A percentile compares a stretch with the other conserved stretches of the same genome.
phyloP scores from a whole-genome alignment of 2,329 filamentous ascomycete species.

The Westerdykella ornata region DNA sequence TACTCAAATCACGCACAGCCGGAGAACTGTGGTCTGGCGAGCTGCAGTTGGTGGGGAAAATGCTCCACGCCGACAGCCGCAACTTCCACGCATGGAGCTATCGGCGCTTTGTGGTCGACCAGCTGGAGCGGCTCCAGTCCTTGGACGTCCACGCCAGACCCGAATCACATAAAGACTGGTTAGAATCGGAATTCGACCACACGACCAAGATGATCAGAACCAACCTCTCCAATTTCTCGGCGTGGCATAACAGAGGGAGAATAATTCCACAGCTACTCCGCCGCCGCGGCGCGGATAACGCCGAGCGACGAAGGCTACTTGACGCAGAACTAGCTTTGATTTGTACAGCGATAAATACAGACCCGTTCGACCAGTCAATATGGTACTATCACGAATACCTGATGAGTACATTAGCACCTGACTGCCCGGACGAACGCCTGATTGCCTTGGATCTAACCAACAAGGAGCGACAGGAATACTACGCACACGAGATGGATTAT shows the following conservation, averaged over 20 bases:
- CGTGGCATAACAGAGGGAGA: constrained; percentile 87
- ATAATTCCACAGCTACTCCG: constrained; percentile 70
- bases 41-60: constrained; percentile 73
- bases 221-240: constrained; percentile 94
- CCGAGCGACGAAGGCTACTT: constrained; percentile 60
- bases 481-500: constrained; percentile 64
- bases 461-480: constrained; percentile 58
- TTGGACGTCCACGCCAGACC: constrained; percentile 1
- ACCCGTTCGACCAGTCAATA: constrained; percentile 88
- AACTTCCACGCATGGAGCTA: constrained; percentile 99
- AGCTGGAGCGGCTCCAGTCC: constrained; percentile 56
- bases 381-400: constrained; percentile 97
- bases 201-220: constrained; percentile 78
- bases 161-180: constrained; percentile 39
- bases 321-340: constrained; percentile 72
- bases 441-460: constrained; percentile 59
- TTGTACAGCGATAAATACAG: constrained; percentile 72
- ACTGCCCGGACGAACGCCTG: constrained; percentile 46
- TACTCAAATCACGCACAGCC: constrained; percentile 53
- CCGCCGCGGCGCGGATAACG: constrained; percentile 60
- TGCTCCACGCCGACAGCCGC: constrained; percentile 76
- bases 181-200: constrained; percentile 82
- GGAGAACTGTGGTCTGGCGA: constrained; percentile 75
- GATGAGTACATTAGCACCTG: constrained; percentile 56
- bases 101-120: constrained; percentile 67